Evolutionary conservation across 768 basidiomycete species (phyloP).

Genomic region (Termitomyces heimii): DNA sequence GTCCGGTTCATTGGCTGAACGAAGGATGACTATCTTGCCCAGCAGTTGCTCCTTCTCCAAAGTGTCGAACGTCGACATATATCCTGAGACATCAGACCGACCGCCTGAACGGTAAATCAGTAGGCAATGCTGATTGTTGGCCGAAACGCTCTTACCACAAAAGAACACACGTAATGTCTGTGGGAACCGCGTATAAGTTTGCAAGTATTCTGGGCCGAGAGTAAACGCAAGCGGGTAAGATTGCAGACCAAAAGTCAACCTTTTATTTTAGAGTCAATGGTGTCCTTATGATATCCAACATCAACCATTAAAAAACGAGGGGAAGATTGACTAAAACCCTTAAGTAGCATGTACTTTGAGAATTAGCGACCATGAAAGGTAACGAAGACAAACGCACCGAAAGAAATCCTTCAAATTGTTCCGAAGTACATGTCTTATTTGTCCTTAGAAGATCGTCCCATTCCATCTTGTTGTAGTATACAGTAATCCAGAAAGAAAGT

Average conservation of each 20-base stretch:
- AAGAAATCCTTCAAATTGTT: constrained; percentile 67
- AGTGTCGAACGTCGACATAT: constrained; percentile 47
- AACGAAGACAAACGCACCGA: constrained; percentile 25
- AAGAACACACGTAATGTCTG: constrained; percentile 73
- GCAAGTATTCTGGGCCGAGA: constrained; percentile 50
- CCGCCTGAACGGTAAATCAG: constrained; percentile 36
- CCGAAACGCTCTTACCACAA: constrained; percentile 41
- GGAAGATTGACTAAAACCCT: constrained; percentile 72
- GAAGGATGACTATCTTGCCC: constrained; percentile 61
- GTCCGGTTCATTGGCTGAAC: constrained; percentile 37
- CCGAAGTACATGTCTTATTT: constrained; percentile 51
- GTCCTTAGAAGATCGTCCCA: constrained; percentile 44
- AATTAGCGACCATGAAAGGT: not conserved
- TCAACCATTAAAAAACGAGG: constrained; percentile 68
- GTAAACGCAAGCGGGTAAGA: not conserved
- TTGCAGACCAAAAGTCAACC: constrained; percentile 32
- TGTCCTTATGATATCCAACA: constrained; percentile 58
- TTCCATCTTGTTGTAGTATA: constrained; percentile 63
- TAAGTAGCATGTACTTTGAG: not conserved
- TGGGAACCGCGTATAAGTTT: constrained; percentile 65
- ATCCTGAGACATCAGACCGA: constrained; percentile 39
- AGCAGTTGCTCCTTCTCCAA: constrained; percentile 58
- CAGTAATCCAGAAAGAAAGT: constrained; percentile 69
- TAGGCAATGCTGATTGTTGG: not conserved
- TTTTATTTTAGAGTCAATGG: constrained; percentile 62